A percentile compares a stretch with the other conserved stretches of the same genome.
These are phyloP conservation scores for Cicer cuneatum DNA, from an alignment of 306 rosid genomes.

Conservation along the genomic window DNA sequence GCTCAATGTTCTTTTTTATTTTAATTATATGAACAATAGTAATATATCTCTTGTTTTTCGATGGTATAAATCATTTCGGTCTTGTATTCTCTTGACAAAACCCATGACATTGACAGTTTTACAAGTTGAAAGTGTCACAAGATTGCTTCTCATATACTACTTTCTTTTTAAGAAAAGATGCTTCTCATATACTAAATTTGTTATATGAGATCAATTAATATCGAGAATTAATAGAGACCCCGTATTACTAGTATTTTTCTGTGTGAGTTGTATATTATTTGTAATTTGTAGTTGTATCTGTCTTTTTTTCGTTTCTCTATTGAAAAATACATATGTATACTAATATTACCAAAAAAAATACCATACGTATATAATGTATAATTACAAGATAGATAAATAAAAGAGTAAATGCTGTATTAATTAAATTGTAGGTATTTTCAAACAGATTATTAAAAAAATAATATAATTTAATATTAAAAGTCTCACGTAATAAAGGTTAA, in stretches of 20 bases:
- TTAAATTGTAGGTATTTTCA: background rate
- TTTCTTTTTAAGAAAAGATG: no score
- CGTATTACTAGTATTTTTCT: background rate
- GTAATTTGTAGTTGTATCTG: no score
- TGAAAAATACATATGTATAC: no score
- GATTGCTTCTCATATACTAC: background rate
- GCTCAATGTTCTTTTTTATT: background rate
- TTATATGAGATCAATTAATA: background rate
- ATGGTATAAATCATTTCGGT: background rate
- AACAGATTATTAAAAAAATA: no score
- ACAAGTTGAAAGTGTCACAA: constrained; percentile 7
- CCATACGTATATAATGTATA: background rate
- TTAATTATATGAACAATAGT: background rate
- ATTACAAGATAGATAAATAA: background rate
- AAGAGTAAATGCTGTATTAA: background rate
- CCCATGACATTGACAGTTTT: background rate
- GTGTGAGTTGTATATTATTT: no score
- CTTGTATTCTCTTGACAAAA: background rate
- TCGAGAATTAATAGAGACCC: no score
- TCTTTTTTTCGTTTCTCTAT: no score
- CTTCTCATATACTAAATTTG: background rate
- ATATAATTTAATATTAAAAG: no score
- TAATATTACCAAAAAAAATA: no score
- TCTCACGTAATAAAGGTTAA: no score
- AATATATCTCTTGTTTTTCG: background rate